phyloP scores from a whole-genome alignment of 805 yeast species.

The Candida tibetensis region DNA sequence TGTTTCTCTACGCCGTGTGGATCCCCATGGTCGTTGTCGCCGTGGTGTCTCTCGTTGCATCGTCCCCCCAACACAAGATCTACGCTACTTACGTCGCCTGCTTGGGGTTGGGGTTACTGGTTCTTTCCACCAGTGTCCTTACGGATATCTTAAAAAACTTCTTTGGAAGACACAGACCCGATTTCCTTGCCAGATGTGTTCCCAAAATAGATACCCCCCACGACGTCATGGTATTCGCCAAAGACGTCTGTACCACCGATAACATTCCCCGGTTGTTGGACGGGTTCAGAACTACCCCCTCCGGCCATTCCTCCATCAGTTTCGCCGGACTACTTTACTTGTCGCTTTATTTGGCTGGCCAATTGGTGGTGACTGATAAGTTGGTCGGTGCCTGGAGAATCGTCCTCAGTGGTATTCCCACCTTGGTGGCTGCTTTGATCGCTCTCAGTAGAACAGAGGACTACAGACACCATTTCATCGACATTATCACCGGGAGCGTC shows the following conservation, averaged over 20 bases:
- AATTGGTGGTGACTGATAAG: conserved; percentile 45
- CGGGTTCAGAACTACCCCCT: conserved; percentile 80
- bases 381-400: conserved; percentile 64
- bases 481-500: conserved; percentile 68
- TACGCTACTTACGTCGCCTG: conserved; percentile 51
- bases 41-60: conserved; percentile 34
- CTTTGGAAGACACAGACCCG: conserved; percentile 92
- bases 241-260: conserved; percentile 62
- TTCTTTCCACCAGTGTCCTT: conserved; percentile 56
- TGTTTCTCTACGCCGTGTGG: conserved; percentile 53
- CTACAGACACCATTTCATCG: conserved; percentile 90
- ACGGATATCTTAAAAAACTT: conserved; percentile 77
- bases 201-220: conserved; percentile 60
- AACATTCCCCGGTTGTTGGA: conserved; percentile 48
- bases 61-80: conserved; percentile 55
- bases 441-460: conserved; percentile 89
- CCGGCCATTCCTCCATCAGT: conserved; percentile 74
- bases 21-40: conserved; percentile 47
- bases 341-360: conserved; percentile 68
- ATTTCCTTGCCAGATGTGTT: conserved; percentile 79
- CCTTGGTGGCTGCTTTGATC: conserved; percentile 66
- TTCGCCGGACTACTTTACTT: conserved; percentile 66
- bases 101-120: conserved; percentile 62
- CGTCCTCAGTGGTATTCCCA: conserved; percentile 51
- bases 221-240: conserved; percentile 54